phyloP scores from a whole-genome alignment of 805 yeast species.

The Metschnikowia anglica region DNA sequence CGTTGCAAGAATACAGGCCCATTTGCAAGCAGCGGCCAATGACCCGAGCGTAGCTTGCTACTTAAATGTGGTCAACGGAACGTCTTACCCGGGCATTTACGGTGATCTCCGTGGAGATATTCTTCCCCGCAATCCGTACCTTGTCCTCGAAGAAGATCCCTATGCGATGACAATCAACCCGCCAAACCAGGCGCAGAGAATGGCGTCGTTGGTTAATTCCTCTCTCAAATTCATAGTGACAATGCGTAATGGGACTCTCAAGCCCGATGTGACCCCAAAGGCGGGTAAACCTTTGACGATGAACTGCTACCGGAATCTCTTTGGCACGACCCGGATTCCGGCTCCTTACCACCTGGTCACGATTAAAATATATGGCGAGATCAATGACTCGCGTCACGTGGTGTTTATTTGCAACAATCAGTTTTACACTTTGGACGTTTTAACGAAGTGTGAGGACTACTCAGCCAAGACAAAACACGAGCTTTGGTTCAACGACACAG shows the following conservation, averaged over 20 bases:
- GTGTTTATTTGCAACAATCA: conserved; percentile 50
- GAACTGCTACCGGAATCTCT: conserved; percentile 64
- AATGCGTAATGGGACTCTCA: conserved; percentile 51
- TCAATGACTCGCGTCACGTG: conserved; percentile 47
- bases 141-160: conserved; percentile 74
- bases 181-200: conserved; percentile 65
- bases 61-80: conserved; percentile 52
- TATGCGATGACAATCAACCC: conserved; percentile 52
- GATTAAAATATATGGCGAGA: conserved; percentile 32
- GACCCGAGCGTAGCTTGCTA: conserved; percentile 44
- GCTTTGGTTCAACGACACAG: conserved; percentile 55
- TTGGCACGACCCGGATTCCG: conserved; percentile 64
- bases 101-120: conserved; percentile 65
- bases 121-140: conserved; percentile 75
- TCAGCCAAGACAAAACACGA: conserved; percentile 30
- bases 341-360: conserved; percentile 35
- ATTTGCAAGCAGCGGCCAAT: conserved; percentile 47
- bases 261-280: conserved; percentile 58
- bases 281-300: conserved; percentile 56
- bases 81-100: conserved; percentile 54
- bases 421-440: conserved; percentile 49
- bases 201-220: conserved; percentile 65
- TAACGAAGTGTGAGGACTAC: conserved; percentile 30
- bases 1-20: conserved; percentile 51
- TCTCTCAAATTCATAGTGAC: conserved; percentile 65